These are phyloP conservation scores for Cystobasidium ongulense DNA, from an alignment of 768 basidiomycete genomes.

Conservation along the genomic window DNA sequence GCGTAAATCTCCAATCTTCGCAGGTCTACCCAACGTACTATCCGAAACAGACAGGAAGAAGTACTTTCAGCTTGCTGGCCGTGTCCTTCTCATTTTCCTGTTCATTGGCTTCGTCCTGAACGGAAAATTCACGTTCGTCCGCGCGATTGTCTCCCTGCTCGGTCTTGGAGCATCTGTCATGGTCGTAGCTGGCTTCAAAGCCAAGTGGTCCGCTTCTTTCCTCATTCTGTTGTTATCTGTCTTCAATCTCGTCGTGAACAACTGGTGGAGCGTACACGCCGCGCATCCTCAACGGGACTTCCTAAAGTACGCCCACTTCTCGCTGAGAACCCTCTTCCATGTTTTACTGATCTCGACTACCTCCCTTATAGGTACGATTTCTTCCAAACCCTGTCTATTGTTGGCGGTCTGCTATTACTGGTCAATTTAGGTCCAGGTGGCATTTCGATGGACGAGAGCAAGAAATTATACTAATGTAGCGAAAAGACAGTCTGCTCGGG, in stretches of 20 bases:
- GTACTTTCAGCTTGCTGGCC: constrained; percentile 92
- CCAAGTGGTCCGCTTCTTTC: constrained; percentile 96
- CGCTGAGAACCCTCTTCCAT: constrained; percentile 31
- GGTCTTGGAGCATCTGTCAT: constrained; percentile 86
- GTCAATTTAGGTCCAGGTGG: constrained; percentile 99
- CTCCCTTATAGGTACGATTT: constrained; percentile 74
- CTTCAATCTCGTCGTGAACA: constrained; percentile 74
- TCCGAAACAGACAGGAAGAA: constrained; percentile 95
- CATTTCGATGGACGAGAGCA: constrained; percentile 96
- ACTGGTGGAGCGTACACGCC: constrained; percentile 91
- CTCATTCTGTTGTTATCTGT: constrained; percentile 79
- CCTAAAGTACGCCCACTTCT: constrained; percentile 62
- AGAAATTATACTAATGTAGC: constrained; percentile 54
- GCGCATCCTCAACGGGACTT: constrained; percentile 94
- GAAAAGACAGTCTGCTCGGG: neutral
- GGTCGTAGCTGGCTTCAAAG: constrained; percentile 98
- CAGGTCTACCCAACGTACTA: constrained; percentile 67
- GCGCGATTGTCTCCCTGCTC: constrained; percentile 77
- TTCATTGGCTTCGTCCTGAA: constrained; percentile 96
- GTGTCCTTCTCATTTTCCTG: constrained; percentile 94
- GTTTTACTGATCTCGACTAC: too few species aligned
- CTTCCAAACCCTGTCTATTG: constrained; percentile 97
- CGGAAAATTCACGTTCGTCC: constrained; percentile 77
- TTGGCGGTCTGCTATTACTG: constrained; percentile 90
- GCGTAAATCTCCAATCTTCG: constrained; percentile 69